Conservation (phyloP, 768 basidiomycete genomes). For the Leucocoprinus sp. region DNA sequence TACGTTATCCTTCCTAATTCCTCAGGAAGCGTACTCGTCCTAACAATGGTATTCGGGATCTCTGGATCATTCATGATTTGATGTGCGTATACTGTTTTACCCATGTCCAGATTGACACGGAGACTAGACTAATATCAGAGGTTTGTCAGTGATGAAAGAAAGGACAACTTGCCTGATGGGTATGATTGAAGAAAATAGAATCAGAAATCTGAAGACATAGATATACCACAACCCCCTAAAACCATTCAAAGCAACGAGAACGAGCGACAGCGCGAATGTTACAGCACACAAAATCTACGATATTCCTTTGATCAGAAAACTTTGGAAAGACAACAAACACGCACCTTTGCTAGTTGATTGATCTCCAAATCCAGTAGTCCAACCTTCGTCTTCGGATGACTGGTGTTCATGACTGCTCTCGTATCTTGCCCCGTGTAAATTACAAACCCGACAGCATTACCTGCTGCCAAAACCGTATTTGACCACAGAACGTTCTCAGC, state of each 20-base stretch:
- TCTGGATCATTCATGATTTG: slow-evolving; percentile 91
- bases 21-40: slow-evolving; percentile 96
- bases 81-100: slow-evolving; percentile 95
- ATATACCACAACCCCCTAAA: slow-evolving; percentile 95
- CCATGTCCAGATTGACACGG: slow-evolving; percentile 99
- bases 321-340: slow-evolving; percentile 20
- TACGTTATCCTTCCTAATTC: slow-evolving; percentile 95
- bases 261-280: slow-evolving; percentile 85
- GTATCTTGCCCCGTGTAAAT: slow-evolving; percentile 95
- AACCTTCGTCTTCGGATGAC: slow-evolving; percentile 91
- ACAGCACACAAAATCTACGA: slow-evolving; percentile 85
- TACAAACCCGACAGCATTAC: slow-evolving; percentile 86
- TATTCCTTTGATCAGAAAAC: background rate
- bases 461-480: slow-evolving; percentile 95
- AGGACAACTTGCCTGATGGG: slow-evolving; percentile 76
- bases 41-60: slow-evolving; percentile 92
- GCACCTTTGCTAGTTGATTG: slow-evolving; percentile 91
- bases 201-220: slow-evolving; percentile 93
- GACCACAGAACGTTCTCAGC: slow-evolving; percentile 97
- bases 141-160: background rate
- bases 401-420: slow-evolving; percentile 97
- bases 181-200: slow-evolving; percentile 97
- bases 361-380: slow-evolving; percentile 92
- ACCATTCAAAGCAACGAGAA: slow-evolving; percentile 91
- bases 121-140: slow-evolving; percentile 42